Evolutionary conservation across 306 rosid species (phyloP).

Genomic region (Neltuma alba): DNA sequence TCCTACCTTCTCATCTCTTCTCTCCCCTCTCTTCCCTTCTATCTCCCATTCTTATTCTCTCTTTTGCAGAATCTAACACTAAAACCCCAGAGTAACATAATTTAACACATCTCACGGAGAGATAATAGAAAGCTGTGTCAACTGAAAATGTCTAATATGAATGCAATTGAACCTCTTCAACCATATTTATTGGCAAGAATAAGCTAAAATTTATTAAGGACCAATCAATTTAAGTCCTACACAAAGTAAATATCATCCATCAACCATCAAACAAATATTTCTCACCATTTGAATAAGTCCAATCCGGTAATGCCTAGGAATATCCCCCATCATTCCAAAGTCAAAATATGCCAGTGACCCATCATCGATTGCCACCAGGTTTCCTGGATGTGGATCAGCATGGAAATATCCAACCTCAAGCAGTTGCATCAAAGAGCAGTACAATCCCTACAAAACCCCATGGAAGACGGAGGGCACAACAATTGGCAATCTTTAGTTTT

Average conservation of each 20-base stretch:
- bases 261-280: slow-evolving; percentile 30
- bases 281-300: slow-evolving; percentile 92
- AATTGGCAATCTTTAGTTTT: slow-evolving; percentile 3
- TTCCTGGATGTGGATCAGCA: slow-evolving; percentile 99
- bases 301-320: slow-evolving; percentile 90
- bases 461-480: slow-evolving; percentile 28
- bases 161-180: slow-evolving; percentile 16
- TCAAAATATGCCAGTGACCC: slow-evolving; percentile 93
- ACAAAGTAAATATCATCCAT: background rate
- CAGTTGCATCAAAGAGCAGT: slow-evolving; percentile 92
- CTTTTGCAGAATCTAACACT: no score
- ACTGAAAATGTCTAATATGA: slow-evolving; percentile 26
- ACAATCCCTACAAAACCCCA: slow-evolving; percentile 68
- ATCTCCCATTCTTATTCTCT: no score
- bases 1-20: no score
- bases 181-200: slow-evolving; percentile 23
- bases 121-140: background rate
- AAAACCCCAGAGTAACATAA: slow-evolving; percentile 7
- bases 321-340: slow-evolving; percentile 99
- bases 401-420: slow-evolving; percentile 94
- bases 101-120: slow-evolving; percentile 11
- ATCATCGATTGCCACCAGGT: slow-evolving; percentile 77
- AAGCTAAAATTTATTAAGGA: slow-evolving; percentile 14
- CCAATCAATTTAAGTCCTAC: slow-evolving; percentile 15
- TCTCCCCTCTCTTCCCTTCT: no score